A percentile compares a stretch with the other conserved stretches of the same genome.
Evolutionary conservation across 2,329 filamentous ascomycete species (phyloP).

Genomic region (Didymella glomerata): DNA sequence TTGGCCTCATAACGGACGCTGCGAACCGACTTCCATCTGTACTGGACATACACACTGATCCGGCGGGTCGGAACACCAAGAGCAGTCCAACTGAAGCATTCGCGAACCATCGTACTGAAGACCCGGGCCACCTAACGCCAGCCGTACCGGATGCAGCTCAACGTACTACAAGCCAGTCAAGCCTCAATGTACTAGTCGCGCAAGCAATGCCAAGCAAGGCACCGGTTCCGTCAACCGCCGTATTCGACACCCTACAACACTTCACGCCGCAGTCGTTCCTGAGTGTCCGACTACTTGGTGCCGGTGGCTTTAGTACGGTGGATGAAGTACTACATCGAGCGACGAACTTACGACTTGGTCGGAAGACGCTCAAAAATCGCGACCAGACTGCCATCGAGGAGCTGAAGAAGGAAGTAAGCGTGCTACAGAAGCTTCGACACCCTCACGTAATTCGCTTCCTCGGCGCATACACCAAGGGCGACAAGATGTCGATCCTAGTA

Average conservation of each 20-base stretch:
- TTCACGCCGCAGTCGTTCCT: conserved; percentile 39
- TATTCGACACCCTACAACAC: conserved; percentile 18
- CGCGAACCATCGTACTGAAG: background rate
- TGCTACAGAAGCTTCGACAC: conserved; percentile 51
- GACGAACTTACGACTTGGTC: conserved; percentile 45
- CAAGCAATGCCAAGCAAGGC: background rate
- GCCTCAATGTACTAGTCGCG: background rate
- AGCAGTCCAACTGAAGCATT: conserved; percentile 8
- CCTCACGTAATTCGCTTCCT: conserved; percentile 52
- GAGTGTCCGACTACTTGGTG: conserved; percentile 48
- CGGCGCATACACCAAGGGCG: conserved; percentile 46
- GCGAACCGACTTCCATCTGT: conserved; percentile 4
- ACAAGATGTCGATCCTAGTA: conserved; percentile 50
- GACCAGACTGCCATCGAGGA: conserved; percentile 43
- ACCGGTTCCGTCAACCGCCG: conserved; percentile 4
- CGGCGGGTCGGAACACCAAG: conserved; percentile 17
- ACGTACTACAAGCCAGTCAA: background rate
- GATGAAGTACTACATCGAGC: conserved; percentile 49
- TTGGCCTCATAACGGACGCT: conserved; percentile 15
- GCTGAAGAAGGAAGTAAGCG: conserved; percentile 47
- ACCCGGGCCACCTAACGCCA: background rate
- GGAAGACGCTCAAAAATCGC: conserved; percentile 52
- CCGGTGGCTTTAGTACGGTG: conserved; percentile 50
- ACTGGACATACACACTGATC: conserved; percentile 1
- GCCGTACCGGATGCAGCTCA: background rate